phyloP scores from a whole-genome alignment of 192 early-diverging fungal species.

The Coemansia reversa region DNA sequence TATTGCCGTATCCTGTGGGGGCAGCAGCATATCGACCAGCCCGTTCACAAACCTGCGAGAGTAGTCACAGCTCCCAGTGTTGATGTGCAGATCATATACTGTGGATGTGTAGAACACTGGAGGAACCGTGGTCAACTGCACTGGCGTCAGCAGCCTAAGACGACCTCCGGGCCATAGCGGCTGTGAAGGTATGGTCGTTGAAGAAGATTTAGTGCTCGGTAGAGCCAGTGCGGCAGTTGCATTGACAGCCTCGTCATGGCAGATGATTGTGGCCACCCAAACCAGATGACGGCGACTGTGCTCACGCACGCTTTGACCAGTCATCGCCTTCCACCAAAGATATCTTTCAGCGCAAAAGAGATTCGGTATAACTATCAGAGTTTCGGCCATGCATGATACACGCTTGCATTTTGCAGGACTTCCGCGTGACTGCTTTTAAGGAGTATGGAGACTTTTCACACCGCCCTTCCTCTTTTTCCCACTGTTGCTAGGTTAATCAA shows the following conservation, averaged over 20 bases:
- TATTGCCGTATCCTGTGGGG: slow-evolving; percentile 8
- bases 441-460: too few species aligned
- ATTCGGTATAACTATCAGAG: too few species aligned
- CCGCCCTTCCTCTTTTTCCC: slow-evolving; percentile 2
- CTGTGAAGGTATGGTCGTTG: background rate
- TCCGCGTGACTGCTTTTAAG: too few species aligned
- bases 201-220: background rate
- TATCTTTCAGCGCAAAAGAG: too few species aligned
- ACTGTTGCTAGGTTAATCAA: slow-evolving; percentile 6
- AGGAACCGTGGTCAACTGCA: slow-evolving; percentile 25
- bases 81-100: slow-evolving; percentile 23
- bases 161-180: slow-evolving; percentile 20
- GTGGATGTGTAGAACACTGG: slow-evolving; percentile 18
- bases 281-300: background rate
- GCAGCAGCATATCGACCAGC: slow-evolving; percentile 11
- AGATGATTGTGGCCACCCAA: slow-evolving; percentile 21
- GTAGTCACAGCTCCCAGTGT: slow-evolving; percentile 7
- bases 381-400: too few species aligned
- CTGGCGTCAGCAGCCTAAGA: slow-evolving; percentile 28
- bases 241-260: slow-evolving; percentile 11
- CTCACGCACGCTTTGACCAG: background rate
- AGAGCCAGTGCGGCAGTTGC: slow-evolving; percentile 18
- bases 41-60: slow-evolving; percentile 40
- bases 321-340: too few species aligned
- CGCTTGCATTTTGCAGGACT: too few species aligned